Base-by-base conservation (phyloP, 805 yeast genomes). In the Candida patagonica region DNA sequence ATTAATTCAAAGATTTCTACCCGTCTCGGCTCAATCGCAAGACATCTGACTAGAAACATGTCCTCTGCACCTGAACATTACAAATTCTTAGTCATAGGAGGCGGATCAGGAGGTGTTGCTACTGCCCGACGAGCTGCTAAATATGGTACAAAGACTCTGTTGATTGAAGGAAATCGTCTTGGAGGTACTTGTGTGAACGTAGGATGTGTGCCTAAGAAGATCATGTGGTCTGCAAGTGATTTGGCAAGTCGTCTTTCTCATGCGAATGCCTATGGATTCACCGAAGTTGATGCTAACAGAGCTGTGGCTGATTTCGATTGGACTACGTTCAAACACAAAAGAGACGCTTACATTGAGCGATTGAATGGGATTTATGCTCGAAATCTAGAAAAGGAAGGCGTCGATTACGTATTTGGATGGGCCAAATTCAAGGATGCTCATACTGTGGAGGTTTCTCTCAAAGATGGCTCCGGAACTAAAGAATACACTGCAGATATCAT, bases 61-160 rank as follows among this genome's bases (percentile, higher is more conserved):
- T n/a, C 33, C 3, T 20, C 37, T 33, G 35, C 40, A 10, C 26
- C 42, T 13, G 45, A 53, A 30, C 89, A 85, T 59, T 92, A 78
- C 70, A 87, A 92, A 56, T 89, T 84, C 59, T 67, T 92, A 38
- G 98, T 92, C 43, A 92, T 92, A 50, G 99, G 99, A 38, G 99
- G 98, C 43, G 99, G 99, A 10, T 86, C 96, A 26, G 99, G 97
- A 35, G 99, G 99, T 51, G 96, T 92, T 33, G 96, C 98, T n/a
- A 79, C 94, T 16, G 94, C 96, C 12, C 78, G 99, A 62, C 77
- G 97, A 54, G 97, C 98, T 9, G 96, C 97, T 26, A 48, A 55
- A 24, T 76, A 88, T 52, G 98, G 98, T 20, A 95, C 94, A 20
- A 85, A 86, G 51, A 80, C 92, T 1, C 67, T 88, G 39, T 56